Base-by-base conservation (phyloP, 805 yeast genomes). In the Saturnispora diversa region DNA sequence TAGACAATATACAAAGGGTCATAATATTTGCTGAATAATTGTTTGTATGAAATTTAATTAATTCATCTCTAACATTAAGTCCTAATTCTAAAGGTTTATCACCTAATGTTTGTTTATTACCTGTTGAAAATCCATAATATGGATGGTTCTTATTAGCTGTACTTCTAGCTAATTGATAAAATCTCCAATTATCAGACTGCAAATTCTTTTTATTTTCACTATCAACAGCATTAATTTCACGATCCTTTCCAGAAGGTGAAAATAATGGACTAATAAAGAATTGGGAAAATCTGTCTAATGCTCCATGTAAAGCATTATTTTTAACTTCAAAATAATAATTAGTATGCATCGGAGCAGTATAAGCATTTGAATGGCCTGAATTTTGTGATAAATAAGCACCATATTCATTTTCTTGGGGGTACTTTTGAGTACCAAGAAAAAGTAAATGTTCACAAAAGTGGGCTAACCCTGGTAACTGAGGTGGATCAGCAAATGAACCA, bases 201-300 rank as follows among this genome's bases (percentile, higher is more conserved):
- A 92, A 66, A 58, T 90, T 90, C 64, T 92, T 90, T 59, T 87
- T 90, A 65, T 90, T 86, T 63, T 90, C 98, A 28, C 95, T 83
- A 60, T 90, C 96, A 8, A 90, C 97, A 2, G 97, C 97, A 47
- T 78, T 75, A 52, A 90, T 83, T 61, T 90, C 98, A 42, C 97
- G 72, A 55, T 87, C 95, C 55, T 86, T 84, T 55, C 96, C 80
- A 47, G 76, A 49, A 50, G 61, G 65, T 47, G 69, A 66, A 54
- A 90, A 90, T 50, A 90, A 65, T 1, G 98, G 98, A 22, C 75
- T 59, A 26, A 88, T 81, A 66, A 90, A 90, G 57, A 90, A 90
- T 58, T 90, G 97, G 4, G 95, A 74, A 60, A 90, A 90, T 51
- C 97, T 69, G 59, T 90, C 97, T 39, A 90, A 64, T 0, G 97